Percentiles rank a stretch among this genome's conserved stretches.
These are phyloP conservation scores for Coemansia sp. DNA, from an alignment of 192 early-diverging fungal genomes.

Conservation along the genomic window DNA sequence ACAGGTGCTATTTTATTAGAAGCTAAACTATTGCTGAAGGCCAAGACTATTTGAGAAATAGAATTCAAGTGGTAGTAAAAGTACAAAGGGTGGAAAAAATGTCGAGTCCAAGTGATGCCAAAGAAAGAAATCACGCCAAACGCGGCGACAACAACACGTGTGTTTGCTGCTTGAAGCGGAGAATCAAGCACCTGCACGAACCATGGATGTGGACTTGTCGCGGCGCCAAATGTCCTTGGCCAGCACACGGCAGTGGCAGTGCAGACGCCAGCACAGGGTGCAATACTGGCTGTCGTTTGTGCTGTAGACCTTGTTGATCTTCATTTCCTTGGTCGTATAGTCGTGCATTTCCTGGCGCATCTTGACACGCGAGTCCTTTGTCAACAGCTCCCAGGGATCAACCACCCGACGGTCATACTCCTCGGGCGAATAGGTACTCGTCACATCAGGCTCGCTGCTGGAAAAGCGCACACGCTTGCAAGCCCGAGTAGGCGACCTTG, in stretches of 20 bases:
- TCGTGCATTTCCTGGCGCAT: conserved; percentile 48
- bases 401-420: conserved; percentile 50
- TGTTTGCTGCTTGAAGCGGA: too few relatives aligned
- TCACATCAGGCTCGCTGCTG: conserved; percentile 26
- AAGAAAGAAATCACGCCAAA: too few relatives aligned
- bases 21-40: too few relatives aligned
- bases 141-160: too few relatives aligned
- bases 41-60: too few relatives aligned
- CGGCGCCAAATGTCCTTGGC: conserved; percentile 51
- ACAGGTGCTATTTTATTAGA: too few relatives aligned
- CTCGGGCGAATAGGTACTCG: conserved; percentile 36
- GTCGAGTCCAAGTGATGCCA: too few relatives aligned
- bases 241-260: conserved; percentile 48
- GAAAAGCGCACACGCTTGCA: conserved; percentile 41
- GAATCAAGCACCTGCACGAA: conserved; percentile 44
- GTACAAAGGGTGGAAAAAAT: too few relatives aligned
- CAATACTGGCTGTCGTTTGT: conserved; percentile 41
- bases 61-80: too few relatives aligned
- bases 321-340: conserved; percentile 44
- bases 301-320: conserved; percentile 48
- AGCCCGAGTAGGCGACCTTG: conserved; percentile 17
- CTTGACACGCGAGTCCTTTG: conserved; percentile 27
- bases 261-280: conserved; percentile 49
- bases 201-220: conserved; percentile 40
- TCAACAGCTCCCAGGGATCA: conserved; percentile 49